These are phyloP conservation scores for Rubia peregrina DNA, from an alignment of 305 asterid species.

Conservation along the genomic window DNA sequence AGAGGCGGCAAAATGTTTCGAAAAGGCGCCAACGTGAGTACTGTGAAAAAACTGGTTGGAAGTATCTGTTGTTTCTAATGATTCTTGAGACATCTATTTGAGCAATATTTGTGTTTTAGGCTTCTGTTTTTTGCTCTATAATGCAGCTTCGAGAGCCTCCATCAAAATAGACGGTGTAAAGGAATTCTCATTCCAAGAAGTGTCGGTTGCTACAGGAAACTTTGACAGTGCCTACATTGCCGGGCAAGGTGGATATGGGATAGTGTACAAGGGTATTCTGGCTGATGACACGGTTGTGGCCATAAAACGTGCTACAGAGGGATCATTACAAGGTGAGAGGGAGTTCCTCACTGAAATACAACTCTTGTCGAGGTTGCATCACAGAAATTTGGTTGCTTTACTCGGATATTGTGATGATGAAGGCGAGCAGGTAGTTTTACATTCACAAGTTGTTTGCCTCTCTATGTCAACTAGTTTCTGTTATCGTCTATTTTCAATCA, in stretches of 20 bases:
- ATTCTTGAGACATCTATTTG: background rate
- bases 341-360: slow-evolving; percentile 96
- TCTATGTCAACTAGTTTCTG: background rate
- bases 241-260: slow-evolving; percentile 96
- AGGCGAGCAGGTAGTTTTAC: slow-evolving; percentile 71
- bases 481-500: background rate
- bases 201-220: slow-evolving; percentile 61
- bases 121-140: slow-evolving; percentile 13
- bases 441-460: slow-evolving; percentile 6
- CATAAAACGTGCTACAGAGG: slow-evolving; percentile 87
- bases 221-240: slow-evolving; percentile 50
- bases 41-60: slow-evolving; percentile 9
- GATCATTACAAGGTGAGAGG: slow-evolving; percentile 88
- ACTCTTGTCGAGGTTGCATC: slow-evolving; percentile 85
- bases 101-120: background rate
- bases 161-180: slow-evolving; percentile 84
- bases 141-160: slow-evolving; percentile 67
- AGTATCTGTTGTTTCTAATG: background rate
- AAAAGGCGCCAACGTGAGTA: slow-evolving; percentile 66
- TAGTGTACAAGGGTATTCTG: slow-evolving; percentile 75
- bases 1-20: slow-evolving; percentile 37
- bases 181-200: slow-evolving; percentile 59
- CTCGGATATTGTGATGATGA: slow-evolving; percentile 90
- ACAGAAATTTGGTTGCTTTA: slow-evolving; percentile 81
- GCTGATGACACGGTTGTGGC: slow-evolving; percentile 80